These are phyloP conservation scores for Globisporangium rhizosaccharum DNA, from an alignment of 352 stramenopile genomes.

Conservation along the genomic window DNA sequence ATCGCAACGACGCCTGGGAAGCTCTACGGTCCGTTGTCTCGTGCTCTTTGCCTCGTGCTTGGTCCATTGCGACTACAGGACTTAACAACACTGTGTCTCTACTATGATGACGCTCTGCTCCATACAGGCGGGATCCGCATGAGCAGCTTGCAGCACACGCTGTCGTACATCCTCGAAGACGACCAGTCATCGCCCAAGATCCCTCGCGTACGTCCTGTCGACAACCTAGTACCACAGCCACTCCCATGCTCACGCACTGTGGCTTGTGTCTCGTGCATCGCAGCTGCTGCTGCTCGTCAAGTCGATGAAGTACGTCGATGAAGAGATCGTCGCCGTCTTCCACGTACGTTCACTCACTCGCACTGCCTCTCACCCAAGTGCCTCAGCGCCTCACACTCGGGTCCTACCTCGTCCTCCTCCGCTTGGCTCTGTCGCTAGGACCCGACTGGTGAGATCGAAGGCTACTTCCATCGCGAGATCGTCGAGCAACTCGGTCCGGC, in stretches of 20 bases:
- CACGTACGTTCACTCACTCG: slow-evolving; percentile 33
- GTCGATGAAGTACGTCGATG: slow-evolving; percentile 75
- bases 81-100: not conserved
- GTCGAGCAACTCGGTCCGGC: slow-evolving; percentile 64
- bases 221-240: no score
- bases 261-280: not conserved
- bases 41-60: not conserved
- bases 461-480: slow-evolving; percentile 78
- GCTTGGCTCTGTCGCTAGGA: slow-evolving; percentile 30
- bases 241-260: no score
- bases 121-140: slow-evolving; percentile 59
- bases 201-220: slow-evolving; percentile 24
- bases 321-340: slow-evolving; percentile 74
- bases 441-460: slow-evolving; percentile 66
- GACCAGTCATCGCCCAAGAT: slow-evolving; percentile 55
- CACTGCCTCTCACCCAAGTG: not conserved
- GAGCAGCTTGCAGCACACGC: slow-evolving; percentile 48
- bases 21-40: slow-evolving; percentile 47
- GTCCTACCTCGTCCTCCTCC: not conserved
- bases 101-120: not conserved
- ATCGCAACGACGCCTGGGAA: slow-evolving; percentile 39
- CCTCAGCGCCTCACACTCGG: not conserved
- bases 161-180: slow-evolving; percentile 52
- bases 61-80: not conserved
- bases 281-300: slow-evolving; percentile 75